These are phyloP conservation scores for Escallonia herrerae DNA, from an alignment of 129 eudicot species.

Conservation along the genomic window DNA sequence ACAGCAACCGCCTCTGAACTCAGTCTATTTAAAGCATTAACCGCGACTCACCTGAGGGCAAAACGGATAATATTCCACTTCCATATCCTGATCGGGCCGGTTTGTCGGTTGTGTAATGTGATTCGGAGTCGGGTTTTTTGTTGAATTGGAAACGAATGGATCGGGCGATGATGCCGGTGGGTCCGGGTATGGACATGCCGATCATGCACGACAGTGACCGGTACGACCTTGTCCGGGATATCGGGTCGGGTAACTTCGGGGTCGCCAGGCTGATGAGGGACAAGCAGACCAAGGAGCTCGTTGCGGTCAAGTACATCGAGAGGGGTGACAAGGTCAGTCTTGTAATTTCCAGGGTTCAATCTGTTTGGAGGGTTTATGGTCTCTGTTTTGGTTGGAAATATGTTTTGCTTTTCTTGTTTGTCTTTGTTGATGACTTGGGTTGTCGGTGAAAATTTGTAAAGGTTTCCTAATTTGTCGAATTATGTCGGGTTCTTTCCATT, in stretches of 20 bases:
- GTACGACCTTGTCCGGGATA: conserved; percentile 68
- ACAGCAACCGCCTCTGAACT: no score
- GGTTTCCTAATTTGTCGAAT: conserved; percentile 2
- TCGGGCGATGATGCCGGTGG: conserved; percentile 34
- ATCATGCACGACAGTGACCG: conserved; percentile 92
- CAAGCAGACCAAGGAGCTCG: conserved; percentile 76
- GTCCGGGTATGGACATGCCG: conserved; percentile 69
- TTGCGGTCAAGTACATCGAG: conserved; percentile 89
- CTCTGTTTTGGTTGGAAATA: background rate
- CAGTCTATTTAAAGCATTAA: no score
- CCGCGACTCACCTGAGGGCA: no score
- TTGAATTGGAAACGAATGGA: conserved; percentile 41
- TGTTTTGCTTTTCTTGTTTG: background rate
- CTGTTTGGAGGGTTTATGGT: background rate
- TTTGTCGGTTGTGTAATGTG: conserved; percentile 16
- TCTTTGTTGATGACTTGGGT: conserved; percentile 5
- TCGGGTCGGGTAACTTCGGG: conserved; percentile 89
- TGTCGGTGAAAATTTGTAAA: conserved; percentile 11
- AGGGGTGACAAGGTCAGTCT: conserved; percentile 77
- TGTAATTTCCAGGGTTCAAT: background rate
- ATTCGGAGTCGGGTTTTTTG: background rate
- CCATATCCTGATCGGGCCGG: background rate
- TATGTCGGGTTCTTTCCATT: background rate
- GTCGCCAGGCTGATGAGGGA: conserved; percentile 85
- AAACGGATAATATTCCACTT: background rate